Evolutionary conservation across 2,329 filamentous ascomycete species (phyloP), one percentile per base, ranked within the genome.

Genomic region (Penicillium sp.): DNA sequence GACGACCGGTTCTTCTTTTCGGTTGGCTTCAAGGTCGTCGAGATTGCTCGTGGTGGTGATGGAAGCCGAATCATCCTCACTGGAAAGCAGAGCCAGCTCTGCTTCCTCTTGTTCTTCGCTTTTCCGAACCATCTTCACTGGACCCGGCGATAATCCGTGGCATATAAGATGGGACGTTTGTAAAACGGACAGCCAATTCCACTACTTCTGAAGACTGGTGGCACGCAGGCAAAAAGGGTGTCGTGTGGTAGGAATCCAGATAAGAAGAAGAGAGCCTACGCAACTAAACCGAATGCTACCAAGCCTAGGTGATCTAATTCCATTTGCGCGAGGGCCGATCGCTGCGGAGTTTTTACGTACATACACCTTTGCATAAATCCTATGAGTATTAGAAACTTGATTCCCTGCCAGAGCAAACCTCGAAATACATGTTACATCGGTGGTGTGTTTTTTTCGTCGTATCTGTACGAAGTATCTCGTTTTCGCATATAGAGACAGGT

Each of bases 1-100:
- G 22, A 24, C 22, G 26, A 44, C 7, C 26, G 22, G 35, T 26
- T 59, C 51, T 9, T 51, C 47, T 53, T 60, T 65, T n/a, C 26
- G 54, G 30, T 65, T 60, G 37, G 62, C 62, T 38, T 65, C 62
- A 10, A 65, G 56, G 33, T 65, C 62, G 37, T 62, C 53, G 8
- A 50, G 47, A 15, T 54, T 50, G 35, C 49, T 30, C 19, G 9
- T 56, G 17, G 59, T 49, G 26, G 54, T 24, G 26, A 10, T 58
- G 13, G 59, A 65, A 8, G 49, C 22, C 24, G 59, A 47, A 13
- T 65, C 62, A n/a, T 64, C 62, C 9, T 60, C 40, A 8, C 44
- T 53, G 15, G 53, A 45, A 24, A 65, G 62, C 49, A 65, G 38
- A 58, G 56, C 56, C 22, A 65, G 62, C 62, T 62, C 62, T 44